Base-by-base conservation (phyloP, 306 rosid species). In the Lathyrus aphaca region DNA sequence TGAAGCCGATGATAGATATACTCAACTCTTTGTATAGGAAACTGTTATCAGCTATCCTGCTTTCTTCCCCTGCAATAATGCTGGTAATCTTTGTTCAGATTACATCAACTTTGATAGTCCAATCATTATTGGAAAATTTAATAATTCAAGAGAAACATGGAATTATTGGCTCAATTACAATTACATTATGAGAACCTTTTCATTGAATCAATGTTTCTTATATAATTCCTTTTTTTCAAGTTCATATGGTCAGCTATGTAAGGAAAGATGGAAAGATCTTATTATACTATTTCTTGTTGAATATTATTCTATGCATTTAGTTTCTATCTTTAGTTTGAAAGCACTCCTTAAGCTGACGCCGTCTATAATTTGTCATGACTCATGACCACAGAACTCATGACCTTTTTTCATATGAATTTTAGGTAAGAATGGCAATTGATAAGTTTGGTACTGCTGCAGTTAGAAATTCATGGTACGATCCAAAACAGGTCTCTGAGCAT, bases 391-490 rank as follows among this genome's bases (percentile, higher is more conserved):
- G 30, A 39, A 69, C 74, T 83, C 78, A 80, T 55, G 13, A 38
- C 69, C 59, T 78, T 77, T 38, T 53, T 48, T 65, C 6, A 7
- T 51, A 64, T 69, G 45, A 46, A 73, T 64, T 46, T 54, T 78
- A 93, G 98, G 88, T 90, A 53, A 79, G 97, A 76, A 76, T 81
- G 77, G 86, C 69, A 61, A 93, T 90, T 66, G 84, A 88, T 80
- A 90, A 75, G 73, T 89, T 86, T 74, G 96, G 94, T 17, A 60
- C 87, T 43, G 75, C 86, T 62, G 98, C 94, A 5, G 85, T 93
- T 39, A 80, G 85, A 81, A 90, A 85, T 78, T 80, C 97, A 43
- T 93, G 98, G 98, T 86, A 86, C 66, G 85, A 93, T 72, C 77
- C 94, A 14, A 84, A 81, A 1, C 78, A 64, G 77, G 91, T 85